These are phyloP conservation scores for Solanum paucissectum DNA, from an alignment of 257 asterid species.

Conservation along the genomic window DNA sequence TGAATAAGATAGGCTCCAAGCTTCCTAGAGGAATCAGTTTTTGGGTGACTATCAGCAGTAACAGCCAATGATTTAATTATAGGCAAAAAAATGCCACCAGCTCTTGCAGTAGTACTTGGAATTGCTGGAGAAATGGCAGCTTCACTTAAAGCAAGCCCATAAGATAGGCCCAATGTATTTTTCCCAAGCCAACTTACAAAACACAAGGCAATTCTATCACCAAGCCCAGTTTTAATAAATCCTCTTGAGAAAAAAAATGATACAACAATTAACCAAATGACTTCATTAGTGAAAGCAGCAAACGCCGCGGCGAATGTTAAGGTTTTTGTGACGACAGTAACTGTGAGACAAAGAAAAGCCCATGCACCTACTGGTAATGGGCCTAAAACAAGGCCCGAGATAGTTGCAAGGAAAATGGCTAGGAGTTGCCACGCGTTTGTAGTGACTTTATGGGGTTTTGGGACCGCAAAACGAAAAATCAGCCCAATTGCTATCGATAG, in stretches of 20 bases:
- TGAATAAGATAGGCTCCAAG: slow-evolving; percentile 69
- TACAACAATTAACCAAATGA: slow-evolving; percentile 59
- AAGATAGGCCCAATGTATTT: slow-evolving; percentile 55
- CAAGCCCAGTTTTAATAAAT: slow-evolving; percentile 71
- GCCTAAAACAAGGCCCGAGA: slow-evolving; percentile 51
- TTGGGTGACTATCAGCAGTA: slow-evolving; percentile 49
- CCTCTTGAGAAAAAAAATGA: slow-evolving; percentile 69
- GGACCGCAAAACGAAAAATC: slow-evolving; percentile 55
- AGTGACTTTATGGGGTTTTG: slow-evolving; percentile 36
- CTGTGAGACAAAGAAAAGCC: slow-evolving; percentile 49
- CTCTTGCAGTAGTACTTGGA: slow-evolving; percentile 72
- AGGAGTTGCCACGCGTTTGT: slow-evolving; percentile 65
- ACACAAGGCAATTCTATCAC: slow-evolving; percentile 60
- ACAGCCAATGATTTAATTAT: slow-evolving; percentile 57
- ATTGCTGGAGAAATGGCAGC: slow-evolving; percentile 59
- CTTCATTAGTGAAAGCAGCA: slow-evolving; percentile 63
- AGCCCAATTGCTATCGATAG: slow-evolving; percentile 41
- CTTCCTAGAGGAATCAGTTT: slow-evolving; percentile 41
- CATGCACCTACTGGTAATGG: slow-evolving; percentile 77
- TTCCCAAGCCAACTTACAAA: slow-evolving; percentile 65
- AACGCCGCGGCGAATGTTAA: slow-evolving; percentile 59
- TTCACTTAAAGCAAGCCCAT: slow-evolving; percentile 62
- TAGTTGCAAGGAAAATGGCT: slow-evolving; percentile 52
- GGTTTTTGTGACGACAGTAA: slow-evolving; percentile 45
- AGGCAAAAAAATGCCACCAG: slow-evolving; percentile 79